phyloP scores from a whole-genome alignment of 495 filamentous ascomycete species.

The Hypoxylon intermedium region DNA sequence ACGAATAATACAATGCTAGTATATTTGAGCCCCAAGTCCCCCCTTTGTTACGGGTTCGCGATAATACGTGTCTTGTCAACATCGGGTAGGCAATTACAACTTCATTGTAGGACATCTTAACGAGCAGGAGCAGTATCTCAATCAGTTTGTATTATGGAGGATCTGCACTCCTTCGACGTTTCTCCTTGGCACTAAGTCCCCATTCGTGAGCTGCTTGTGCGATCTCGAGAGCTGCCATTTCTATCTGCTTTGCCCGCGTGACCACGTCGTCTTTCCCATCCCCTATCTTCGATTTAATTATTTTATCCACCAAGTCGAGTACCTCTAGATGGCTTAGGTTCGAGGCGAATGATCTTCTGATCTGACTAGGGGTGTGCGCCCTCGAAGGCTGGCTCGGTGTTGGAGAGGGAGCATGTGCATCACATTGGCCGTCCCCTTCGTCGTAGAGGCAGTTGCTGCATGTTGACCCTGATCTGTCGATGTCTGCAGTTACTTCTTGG shows the following conservation, averaged over 20 bases:
- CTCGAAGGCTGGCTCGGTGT: conserved; percentile 12
- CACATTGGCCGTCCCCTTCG: conserved; percentile 11
- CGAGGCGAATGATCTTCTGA: conserved; percentile 16
- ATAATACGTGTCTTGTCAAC: too few relatives aligned
- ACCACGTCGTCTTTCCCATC: conserved; percentile 12
- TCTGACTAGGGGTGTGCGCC: conserved; percentile 23
- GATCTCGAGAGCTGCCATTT: conserved; percentile 29
- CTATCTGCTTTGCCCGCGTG: conserved; percentile 24
- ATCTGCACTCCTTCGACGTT: conserved; percentile 14
- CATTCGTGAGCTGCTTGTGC: conserved; percentile 35
- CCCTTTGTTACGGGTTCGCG: too few relatives aligned
- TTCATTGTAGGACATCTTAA: background rate
- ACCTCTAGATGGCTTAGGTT: conserved; percentile 22
- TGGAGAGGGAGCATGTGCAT: conserved; percentile 8
- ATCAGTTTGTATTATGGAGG: conserved; percentile 7
- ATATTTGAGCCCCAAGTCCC: too few relatives aligned
- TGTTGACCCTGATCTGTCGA: background rate
- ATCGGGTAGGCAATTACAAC: too few relatives aligned
- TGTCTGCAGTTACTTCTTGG: background rate
- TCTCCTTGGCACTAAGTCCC: conserved; percentile 18
- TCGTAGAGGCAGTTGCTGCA: conserved; percentile 35
- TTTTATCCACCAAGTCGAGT: conserved; percentile 26
- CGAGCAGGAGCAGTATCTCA: background rate
- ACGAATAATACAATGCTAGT: too few relatives aligned
- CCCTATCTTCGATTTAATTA: conserved; percentile 1